Evolutionary conservation across 2,329 filamentous ascomycete species (phyloP).

Genomic region (Fusarium paranaense): DNA sequence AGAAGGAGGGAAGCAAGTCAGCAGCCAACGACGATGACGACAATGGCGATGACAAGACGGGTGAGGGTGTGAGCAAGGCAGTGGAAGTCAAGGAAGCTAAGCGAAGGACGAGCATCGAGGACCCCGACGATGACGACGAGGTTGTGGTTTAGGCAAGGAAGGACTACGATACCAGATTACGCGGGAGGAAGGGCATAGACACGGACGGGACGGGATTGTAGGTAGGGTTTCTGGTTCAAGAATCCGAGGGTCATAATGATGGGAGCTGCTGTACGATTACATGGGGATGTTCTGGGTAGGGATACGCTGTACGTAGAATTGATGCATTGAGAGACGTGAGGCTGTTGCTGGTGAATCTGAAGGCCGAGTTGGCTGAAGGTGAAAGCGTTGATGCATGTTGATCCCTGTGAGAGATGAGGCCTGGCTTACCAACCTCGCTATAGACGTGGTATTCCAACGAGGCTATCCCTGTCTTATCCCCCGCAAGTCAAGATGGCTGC

Average conservation of each 20-base stretch:
- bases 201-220: background rate
- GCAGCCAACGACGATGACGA: slow-evolving; percentile 41
- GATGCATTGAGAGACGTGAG: slow-evolving; percentile 16
- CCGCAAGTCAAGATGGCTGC: background rate
- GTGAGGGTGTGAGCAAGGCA: slow-evolving; percentile 51
- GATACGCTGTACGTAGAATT: slow-evolving; percentile 27
- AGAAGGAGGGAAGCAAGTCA: slow-evolving; percentile 39
- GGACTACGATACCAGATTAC: slow-evolving; percentile 37
- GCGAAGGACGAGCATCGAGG: slow-evolving; percentile 69
- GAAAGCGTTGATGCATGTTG: background rate
- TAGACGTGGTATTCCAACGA: background rate
- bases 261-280: slow-evolving; percentile 32
- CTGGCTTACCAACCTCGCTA: background rate
- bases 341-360: background rate
- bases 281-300: slow-evolving; percentile 4
- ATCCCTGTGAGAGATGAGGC: background rate
- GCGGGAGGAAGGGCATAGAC: slow-evolving; percentile 13
- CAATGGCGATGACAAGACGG: slow-evolving; percentile 43
- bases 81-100: slow-evolving; percentile 66
- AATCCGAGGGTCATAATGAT: slow-evolving; percentile 18
- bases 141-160: slow-evolving; percentile 50
- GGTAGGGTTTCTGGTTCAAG: background rate
- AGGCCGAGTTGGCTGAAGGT: background rate
- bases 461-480: background rate
- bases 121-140: slow-evolving; percentile 67